Evolutionary conservation across 805 yeast species (phyloP).

Genomic region (Blastobotrys attinorum): DNA sequence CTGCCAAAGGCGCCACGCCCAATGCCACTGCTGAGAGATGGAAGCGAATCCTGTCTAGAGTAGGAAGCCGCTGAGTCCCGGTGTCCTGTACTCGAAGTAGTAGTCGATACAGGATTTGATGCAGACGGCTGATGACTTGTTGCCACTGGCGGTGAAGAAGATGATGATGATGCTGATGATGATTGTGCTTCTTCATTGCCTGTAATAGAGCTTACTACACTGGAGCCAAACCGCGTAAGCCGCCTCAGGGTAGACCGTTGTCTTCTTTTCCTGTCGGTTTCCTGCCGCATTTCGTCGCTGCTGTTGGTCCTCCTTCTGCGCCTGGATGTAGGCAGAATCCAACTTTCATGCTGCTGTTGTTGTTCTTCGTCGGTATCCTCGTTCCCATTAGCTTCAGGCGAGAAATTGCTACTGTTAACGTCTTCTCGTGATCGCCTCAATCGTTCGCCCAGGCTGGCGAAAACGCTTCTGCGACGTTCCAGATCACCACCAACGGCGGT

Average conservation of each 20-base stretch:
- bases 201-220: conserved; percentile 3
- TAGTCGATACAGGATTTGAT: no score
- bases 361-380: not conserved
- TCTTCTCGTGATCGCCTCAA: not conserved
- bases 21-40: not conserved
- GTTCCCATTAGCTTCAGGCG: not conserved
- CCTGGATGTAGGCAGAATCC: not conserved
- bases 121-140: no score
- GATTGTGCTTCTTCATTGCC: not conserved
- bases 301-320: conserved; percentile 3
- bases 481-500: no score
- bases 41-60: no score
- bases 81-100: not conserved
- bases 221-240: conserved; percentile 5
- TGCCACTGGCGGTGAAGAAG: no score
- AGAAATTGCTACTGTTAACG: not conserved
- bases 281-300: conserved; percentile 1
- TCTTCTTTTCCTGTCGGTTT: conserved; percentile 1
- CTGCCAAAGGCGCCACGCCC: not conserved
- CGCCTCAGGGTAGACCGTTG: conserved; percentile 3
- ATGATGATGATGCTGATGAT: not conserved
- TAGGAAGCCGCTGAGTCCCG: not conserved
- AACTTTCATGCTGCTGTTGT: not conserved
- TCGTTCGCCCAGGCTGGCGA: no score
- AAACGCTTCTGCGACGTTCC: no score